Percentiles rank a stretch among this genome's conserved stretches.
phyloP scores from a whole-genome alignment of 768 basidiomycete species.

The Phlebiopsis flavidoalba region DNA sequence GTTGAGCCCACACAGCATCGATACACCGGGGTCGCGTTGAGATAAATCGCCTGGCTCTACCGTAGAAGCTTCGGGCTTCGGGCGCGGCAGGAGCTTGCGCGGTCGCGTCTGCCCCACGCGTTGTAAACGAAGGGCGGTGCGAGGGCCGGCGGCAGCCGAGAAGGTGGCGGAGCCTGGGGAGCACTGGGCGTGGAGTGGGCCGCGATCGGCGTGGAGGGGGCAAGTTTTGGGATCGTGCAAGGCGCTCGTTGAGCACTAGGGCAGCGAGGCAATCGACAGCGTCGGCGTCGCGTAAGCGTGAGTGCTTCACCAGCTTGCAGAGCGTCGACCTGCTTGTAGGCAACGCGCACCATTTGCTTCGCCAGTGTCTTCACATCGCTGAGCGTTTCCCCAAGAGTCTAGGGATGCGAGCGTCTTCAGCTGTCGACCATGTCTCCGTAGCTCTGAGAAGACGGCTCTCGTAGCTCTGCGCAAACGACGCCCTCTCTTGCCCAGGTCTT shows the following conservation, averaged over 20 bases:
- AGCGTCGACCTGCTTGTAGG: slow-evolving; percentile 20
- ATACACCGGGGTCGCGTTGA: slow-evolving; percentile 44
- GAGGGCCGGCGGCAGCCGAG: background rate
- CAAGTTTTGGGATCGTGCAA: slow-evolving; percentile 2
- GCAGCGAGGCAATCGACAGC: slow-evolving; percentile 23
- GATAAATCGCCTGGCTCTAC: background rate
- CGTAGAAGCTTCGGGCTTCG: background rate
- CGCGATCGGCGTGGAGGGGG: background rate
- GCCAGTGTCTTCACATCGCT: slow-evolving; percentile 55
- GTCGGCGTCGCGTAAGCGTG: slow-evolving; percentile 23
- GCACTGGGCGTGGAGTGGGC: background rate
- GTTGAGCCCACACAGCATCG: slow-evolving; percentile 45
- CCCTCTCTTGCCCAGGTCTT: slow-evolving; percentile 41
- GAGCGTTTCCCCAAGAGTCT: slow-evolving; percentile 64
- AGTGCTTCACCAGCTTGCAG: background rate
- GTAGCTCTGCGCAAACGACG: slow-evolving; percentile 34
- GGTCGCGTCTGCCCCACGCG: background rate
- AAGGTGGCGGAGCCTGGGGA: background rate
- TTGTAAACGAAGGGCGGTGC: background rate
- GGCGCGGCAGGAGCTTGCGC: background rate
- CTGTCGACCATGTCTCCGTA: slow-evolving; percentile 33
- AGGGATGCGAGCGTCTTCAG: slow-evolving; percentile 39
- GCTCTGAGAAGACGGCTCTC: slow-evolving; percentile 22
- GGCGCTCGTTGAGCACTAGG: slow-evolving; percentile 15
- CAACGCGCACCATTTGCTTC: slow-evolving; percentile 40